Evolutionary conservation across 2,329 filamentous ascomycete genomes (phyloP), one percentile per base, ranked within the genome.

Genomic region (Graphilbum fragrans): DNA sequence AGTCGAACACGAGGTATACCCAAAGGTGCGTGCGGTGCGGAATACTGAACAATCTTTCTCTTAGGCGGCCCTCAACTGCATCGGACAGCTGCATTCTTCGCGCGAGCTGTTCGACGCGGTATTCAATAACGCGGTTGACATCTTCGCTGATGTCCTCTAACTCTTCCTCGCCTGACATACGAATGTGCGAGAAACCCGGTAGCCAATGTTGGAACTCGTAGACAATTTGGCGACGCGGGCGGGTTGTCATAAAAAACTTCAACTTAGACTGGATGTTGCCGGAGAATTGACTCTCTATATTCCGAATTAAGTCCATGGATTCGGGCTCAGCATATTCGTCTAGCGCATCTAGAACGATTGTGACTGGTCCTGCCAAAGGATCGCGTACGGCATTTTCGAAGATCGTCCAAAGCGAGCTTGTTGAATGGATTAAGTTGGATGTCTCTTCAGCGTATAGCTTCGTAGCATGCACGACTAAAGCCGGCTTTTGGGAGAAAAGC

Each of bases 1-100:
- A 19, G n/a, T 46, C 39, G 8, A 62, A 57, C 2, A 62, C 49
- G 40, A 63, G 52, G 32, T 58, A 50, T 4, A 61, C 48, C 60
- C 56, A 64, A 16, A 64, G 57, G 39, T 62, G 63, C 0, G 58
- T 64, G 11, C 58, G 56, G 32, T 63, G 49, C 1, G 45, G 23
- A 21, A 42, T 42, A 8, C 39, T 35, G 18, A 46, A 42, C 35
- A 57, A 37, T 12, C 31, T 44, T 42, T 47, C 14, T 39, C 45
- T 35, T 1, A 60, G 37, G 21, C 51, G 21, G 8, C 19, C 27
- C 35, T 32, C 44, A 22, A 46, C 17, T 23, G 35, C 20, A n/a
- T 45, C 23, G 12, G 31, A 27, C 25, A 45, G 41, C 3, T 20
- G 16, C 17, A 37, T 33, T 19, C 34, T 19, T 25, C 12, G 25